These are phyloP conservation scores for Aspergillus tamarii DNA, from an alignment of 2,329 filamentous ascomycete species.

Conservation along the genomic window DNA sequence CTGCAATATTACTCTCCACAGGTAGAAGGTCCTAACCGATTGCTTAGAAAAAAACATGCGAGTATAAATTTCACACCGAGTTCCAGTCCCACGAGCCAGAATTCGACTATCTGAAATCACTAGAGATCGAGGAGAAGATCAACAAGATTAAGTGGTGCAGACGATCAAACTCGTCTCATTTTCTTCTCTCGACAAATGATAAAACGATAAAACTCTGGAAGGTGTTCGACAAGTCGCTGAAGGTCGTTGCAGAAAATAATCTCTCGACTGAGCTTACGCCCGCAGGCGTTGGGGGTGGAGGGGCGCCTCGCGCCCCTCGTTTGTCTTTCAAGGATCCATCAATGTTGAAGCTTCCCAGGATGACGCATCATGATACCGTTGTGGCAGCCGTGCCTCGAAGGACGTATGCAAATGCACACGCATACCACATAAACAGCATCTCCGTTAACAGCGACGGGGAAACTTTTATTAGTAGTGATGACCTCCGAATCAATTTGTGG, in stretches of 20 bases:
- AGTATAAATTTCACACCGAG: conserved; percentile 99
- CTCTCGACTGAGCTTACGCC: conserved; percentile 92
- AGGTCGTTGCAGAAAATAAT: conserved; percentile 99
- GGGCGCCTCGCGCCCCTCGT: conserved; percentile 72
- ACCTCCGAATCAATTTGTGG: conserved; percentile 97
- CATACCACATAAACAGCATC: conserved; percentile 99
- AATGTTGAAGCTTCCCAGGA: conserved; percentile 88
- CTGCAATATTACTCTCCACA: conserved; percentile 9
- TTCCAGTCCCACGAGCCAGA: conserved; percentile 99
- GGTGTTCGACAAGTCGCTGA: conserved; percentile 98
- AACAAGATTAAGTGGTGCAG: conserved; percentile 99
- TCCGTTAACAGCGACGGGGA: conserved; percentile 99
- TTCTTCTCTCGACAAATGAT: conserved; percentile 96
- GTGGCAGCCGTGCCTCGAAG: conserved; percentile 93
- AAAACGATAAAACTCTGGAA: conserved; percentile 99
- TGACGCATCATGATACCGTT: conserved; percentile 98
- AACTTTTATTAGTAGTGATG: conserved; percentile 98
- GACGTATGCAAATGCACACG: conserved; percentile 97
- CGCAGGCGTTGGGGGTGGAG: conserved; percentile 69
- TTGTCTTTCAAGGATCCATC: conserved; percentile 76
- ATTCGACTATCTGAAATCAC: conserved; percentile 98
- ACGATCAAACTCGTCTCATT: conserved; percentile 97
- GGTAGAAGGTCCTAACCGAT: conserved; percentile 36
- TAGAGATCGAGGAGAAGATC: conserved; percentile 99
- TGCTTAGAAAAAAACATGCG: conserved; percentile 95